Conservation (phyloP, 129 eudicot genomes). For the Flaveria robusta region DNA sequence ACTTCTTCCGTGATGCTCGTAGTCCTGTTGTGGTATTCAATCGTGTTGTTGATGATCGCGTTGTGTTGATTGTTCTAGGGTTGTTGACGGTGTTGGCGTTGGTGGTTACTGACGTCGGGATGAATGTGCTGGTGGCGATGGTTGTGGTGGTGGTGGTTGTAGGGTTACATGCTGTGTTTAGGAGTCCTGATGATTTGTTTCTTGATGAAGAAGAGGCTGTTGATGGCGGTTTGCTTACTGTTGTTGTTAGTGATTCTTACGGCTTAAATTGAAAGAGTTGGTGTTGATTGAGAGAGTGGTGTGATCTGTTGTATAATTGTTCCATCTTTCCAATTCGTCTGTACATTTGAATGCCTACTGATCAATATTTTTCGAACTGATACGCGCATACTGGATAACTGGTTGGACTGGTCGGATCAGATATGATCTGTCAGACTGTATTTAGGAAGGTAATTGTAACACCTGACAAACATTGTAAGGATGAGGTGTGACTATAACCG, state of each 20-base stretch:
- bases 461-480: too few relatives aligned
- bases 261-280: conserved; percentile 17
- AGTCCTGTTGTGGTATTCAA: conserved; percentile 43
- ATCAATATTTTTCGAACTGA: too few relatives aligned
- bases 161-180: conserved; percentile 54
- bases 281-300: too few relatives aligned
- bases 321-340: neutral
- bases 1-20: conserved; percentile 41
- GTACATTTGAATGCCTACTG: too few relatives aligned
- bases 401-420: too few relatives aligned
- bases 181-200: conserved; percentile 65
- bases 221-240: conserved; percentile 69
- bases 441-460: too few relatives aligned
- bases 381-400: too few relatives aligned
- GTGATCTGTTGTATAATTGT: conserved; percentile 4
- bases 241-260: conserved; percentile 43
- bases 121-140: conserved; percentile 65
- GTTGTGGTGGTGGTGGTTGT: conserved; percentile 46
- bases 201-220: conserved; percentile 66
- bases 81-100: conserved; percentile 58
- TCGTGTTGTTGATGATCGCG: conserved; percentile 53
- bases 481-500: too few relatives aligned
- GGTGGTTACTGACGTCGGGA: conserved; percentile 63
- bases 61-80: conserved; percentile 48
- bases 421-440: too few relatives aligned